These are phyloP conservation scores for Alternaria sp. DNA, from an alignment of 2,329 filamentous ascomycete genomes.

Conservation along the genomic window DNA sequence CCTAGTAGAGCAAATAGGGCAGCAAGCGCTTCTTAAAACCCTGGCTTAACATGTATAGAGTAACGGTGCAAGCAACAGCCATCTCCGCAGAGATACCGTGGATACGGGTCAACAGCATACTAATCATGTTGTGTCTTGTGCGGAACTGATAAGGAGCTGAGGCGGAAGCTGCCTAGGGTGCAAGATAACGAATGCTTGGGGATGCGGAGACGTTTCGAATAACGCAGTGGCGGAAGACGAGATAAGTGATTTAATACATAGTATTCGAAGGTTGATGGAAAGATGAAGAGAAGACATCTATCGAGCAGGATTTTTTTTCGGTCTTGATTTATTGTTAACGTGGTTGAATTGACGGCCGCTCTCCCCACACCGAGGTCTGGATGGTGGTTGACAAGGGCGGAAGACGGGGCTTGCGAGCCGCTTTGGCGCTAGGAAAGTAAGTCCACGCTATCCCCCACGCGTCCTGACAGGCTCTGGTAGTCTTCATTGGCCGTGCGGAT, in stretches of 20 bases:
- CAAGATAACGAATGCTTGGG: constrained; percentile 17
- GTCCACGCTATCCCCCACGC: constrained; percentile 20
- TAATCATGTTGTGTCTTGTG: constrained; percentile 16
- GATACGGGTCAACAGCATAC: constrained; percentile 16
- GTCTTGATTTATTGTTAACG: not conserved
- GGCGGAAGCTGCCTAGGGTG: constrained; percentile 2
- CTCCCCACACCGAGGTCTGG: not conserved
- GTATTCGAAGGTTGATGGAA: not conserved
- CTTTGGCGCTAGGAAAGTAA: constrained; percentile 5
- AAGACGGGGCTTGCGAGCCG: constrained; percentile 13
- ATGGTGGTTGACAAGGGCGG: not conserved
- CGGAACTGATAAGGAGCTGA: constrained; percentile 23
- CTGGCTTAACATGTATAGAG: not conserved
- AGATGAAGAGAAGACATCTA: not conserved
- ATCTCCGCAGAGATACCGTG: constrained; percentile 16
- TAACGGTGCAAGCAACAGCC: constrained; percentile 2
- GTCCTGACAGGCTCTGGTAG: not conserved
- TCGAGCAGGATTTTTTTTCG: too few species aligned
- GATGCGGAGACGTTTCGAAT: constrained; percentile 13
- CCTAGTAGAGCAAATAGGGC: not conserved
- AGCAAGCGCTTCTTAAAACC: not conserved
- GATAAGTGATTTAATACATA: constrained; percentile 10
- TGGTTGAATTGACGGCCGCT: not conserved
- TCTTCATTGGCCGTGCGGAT: constrained; percentile 14
- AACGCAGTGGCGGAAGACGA: constrained; percentile 25